Evolutionary conservation across 305 asterid species (phyloP).

Genomic region (Solanum hybrid): DNA sequence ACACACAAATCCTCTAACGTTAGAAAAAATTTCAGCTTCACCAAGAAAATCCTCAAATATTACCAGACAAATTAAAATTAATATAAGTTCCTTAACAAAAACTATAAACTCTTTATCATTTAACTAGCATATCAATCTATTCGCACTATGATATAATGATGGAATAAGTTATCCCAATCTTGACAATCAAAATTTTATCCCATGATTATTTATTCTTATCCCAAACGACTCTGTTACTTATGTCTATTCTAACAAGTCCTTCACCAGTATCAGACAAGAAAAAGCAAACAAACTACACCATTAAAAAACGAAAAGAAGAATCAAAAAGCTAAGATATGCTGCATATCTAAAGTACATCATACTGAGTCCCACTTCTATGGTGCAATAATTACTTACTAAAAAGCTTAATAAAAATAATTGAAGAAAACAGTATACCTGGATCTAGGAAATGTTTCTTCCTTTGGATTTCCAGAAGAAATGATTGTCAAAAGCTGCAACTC

Average conservation of each 20-base stretch:
- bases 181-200: no score
- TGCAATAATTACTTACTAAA: neutral
- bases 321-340: neutral
- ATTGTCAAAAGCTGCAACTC: constrained; percentile 64
- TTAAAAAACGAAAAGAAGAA: neutral
- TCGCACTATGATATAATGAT: no score
- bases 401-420: neutral
- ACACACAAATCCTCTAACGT: neutral
- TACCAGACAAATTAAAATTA: neutral
- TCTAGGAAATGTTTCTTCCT: constrained; percentile 59
- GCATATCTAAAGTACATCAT: neutral
- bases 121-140: neutral
- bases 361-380: neutral
- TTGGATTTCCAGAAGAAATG: constrained; percentile 35
- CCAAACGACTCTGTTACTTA: neutral
- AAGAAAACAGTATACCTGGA: constrained; percentile 49
- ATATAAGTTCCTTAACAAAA: neutral
- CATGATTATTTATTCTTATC: neutral
- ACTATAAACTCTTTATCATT: neutral
- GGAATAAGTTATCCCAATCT: neutral
- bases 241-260: neutral
- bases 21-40: neutral
- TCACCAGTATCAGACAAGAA: neutral
- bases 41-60: neutral
- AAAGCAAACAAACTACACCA: neutral